Base-by-base conservation (phyloP, 139 green algal species). In the Coccomyxa sp. region DNA sequence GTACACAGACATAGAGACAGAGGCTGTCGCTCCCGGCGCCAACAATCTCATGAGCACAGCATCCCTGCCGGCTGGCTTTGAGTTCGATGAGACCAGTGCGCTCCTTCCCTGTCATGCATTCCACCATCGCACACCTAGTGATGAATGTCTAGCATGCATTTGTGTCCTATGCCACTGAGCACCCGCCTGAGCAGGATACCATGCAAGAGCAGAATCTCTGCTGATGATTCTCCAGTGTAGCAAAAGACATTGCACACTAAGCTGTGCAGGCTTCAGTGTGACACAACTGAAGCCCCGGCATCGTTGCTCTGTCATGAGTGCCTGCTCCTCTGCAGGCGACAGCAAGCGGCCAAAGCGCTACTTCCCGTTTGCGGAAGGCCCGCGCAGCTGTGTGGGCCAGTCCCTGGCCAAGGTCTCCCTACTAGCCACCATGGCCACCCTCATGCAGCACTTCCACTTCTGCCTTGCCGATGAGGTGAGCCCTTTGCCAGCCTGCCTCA, bases 351-450 rank as follows among this genome's bases (percentile, higher is more conserved):
- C 80, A 39, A 82, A 79, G 69, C 82, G 82, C 10, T 92, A 87
- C 81, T 83, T 90, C 70, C 88, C 88, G 2, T 94, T 94, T 70
- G 81, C 78, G 35, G 80, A 82, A 9, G 86, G 83, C 22, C 80
- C 80, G 6, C 71, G 90, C 27, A 90, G 88, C 81, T 94, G 90
- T 68, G 84, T 94, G 18, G 90, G 90, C 5, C 85, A 92, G 78
- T 81, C 79, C 7, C 82, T 92, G 50, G 90, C 90, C 0, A 85
- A 86, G 71, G 85, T 91, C 40, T 86, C 87, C 73, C 74, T 90
- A 54, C 50, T 71, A 2, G 27, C 33, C 55, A 78, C 72, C 6
- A 78, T 91, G 68, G 89, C 83, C 6, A 87, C 79, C 36, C 80
- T 93, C 73, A 55, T 89, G 38, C 68, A 74, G 2, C 75, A 74